Conservation (phyloP, 305 asterid species). For the Fraxinus floribunda region DNA sequence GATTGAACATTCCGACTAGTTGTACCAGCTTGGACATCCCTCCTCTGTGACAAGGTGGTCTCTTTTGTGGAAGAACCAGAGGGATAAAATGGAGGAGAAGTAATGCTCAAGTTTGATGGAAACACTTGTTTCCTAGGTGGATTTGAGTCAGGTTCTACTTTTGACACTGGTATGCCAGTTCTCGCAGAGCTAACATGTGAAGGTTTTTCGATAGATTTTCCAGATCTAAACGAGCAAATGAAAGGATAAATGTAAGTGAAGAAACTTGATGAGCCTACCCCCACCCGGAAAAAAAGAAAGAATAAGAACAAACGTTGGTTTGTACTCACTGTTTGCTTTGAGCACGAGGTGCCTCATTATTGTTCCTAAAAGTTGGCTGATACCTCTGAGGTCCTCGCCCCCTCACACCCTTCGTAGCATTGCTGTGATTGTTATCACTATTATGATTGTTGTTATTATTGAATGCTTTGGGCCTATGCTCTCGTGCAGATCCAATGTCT, state of each 20-base stretch:
- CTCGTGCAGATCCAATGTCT: constrained; percentile 54
- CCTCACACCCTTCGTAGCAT: constrained; percentile 59
- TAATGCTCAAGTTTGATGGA: constrained; percentile 78
- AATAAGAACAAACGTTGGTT: not conserved
- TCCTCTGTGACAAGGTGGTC: constrained; percentile 37
- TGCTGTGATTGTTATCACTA: constrained; percentile 48
- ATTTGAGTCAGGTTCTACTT: constrained; percentile 44
- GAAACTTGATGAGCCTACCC: not conserved
- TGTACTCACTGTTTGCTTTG: constrained; percentile 71
- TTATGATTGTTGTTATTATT: constrained; percentile 39
- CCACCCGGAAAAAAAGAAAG: not conserved
- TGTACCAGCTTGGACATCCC: constrained; percentile 54
- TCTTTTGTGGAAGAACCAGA: constrained; percentile 78
- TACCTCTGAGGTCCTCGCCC: constrained; percentile 95
- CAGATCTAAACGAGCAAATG: constrained; percentile 45
- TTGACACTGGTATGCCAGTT: constrained; percentile 47
- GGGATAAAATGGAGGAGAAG: constrained; percentile 99
- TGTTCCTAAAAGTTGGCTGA: constrained; percentile 63
- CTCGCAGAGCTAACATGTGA: constrained; percentile 47
- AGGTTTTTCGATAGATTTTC: constrained; percentile 54
- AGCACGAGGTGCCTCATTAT: constrained; percentile 44
- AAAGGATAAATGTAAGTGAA: constrained; percentile 20
- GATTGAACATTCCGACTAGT: constrained; percentile 45
- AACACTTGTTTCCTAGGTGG: constrained; percentile 57
- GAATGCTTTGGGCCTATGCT: constrained; percentile 53